Base-by-base conservation (phyloP, 2,329 filamentous ascomycete species). In the Colletotrichum navitas region DNA sequence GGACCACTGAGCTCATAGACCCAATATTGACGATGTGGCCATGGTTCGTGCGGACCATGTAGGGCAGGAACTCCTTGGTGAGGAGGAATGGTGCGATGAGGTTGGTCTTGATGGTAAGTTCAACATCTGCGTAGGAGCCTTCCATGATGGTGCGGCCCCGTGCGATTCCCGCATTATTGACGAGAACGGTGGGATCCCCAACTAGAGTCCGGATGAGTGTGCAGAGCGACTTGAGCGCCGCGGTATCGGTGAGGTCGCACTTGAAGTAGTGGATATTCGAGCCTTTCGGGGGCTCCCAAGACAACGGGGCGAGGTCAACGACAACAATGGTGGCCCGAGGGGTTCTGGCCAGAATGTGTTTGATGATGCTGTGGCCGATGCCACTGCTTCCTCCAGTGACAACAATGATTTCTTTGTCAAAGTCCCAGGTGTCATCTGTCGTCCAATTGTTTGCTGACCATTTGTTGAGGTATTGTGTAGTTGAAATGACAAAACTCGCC, bases 11-110 rank as follows among this genome's bases (percentile, higher is more conserved):
- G 7, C 89, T 89, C 69, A 89, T 82, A 2, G 85, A 88, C 8
- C 90, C 88, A 32, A 91, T 84, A 3, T 88, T 91, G 60, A 92
- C 86, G 52, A 92, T 81, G 81, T 91, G 90, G 7, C 91, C 90
- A 78, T 92, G 90, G 77, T 92, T 88, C 1, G 76, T 76, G 14
- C 78, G 76, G 34, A 89, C 80, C 85, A 92, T 91, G 26, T 82
- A 76, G 0, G 90, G 90, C 2, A 92, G 78, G 77, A 92, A 91
- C 71, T 90, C 85, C 76, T 89, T 56, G 83, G 81, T 54, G 87
- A 85, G 79, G 18, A 87, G 85, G 80, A 90, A 91, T 76, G 91
- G 90, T 0, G 87, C 83, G 11, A 90, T 80, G 1, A 88, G 83
- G 78, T 92, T 92, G 45, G 78, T 80, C 59, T 74, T 74, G 29